Conservation (phyloP, 305 asterid genomes). For the Fraxinus sp. region DNA sequence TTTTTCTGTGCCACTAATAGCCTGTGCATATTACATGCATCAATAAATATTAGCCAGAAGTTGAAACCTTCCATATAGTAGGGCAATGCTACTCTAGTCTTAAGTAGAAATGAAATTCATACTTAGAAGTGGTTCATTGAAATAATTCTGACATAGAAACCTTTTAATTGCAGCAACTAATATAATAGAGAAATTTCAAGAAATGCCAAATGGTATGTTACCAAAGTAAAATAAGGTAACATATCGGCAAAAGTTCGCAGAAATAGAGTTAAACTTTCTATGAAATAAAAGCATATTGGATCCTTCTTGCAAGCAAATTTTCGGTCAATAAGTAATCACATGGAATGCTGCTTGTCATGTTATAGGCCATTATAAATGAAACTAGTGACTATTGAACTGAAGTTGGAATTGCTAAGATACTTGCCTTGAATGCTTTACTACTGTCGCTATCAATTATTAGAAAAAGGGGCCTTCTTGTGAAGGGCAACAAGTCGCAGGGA, state of each 20-base stretch:
- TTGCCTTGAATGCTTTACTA: conserved; percentile 81
- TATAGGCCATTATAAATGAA: conserved; percentile 9
- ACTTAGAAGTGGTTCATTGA: background rate
- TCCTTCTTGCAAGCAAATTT: background rate
- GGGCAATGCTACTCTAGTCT: background rate
- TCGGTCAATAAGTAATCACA: background rate
- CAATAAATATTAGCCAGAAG: conserved; percentile 20
- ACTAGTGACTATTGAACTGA: conserved; percentile 19
- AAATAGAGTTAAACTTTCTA: background rate
- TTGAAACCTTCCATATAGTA: background rate
- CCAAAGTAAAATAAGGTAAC: background rate
- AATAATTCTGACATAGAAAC: background rate
- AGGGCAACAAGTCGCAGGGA: conserved; percentile 84
- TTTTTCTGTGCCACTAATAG: conserved; percentile 75
- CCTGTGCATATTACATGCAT: conserved; percentile 46
- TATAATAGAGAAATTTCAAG: background rate
- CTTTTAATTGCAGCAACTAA: background rate
- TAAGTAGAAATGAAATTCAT: background rate
- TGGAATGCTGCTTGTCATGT: conserved; percentile 14
- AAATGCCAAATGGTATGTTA: conserved; percentile 9
- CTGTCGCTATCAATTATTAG: conserved; percentile 79
- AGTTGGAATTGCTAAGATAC: conserved; percentile 26
- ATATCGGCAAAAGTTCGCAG: background rate
- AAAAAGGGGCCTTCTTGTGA: conserved; percentile 91
- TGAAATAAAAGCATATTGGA: background rate